phyloP scores from a whole-genome alignment of 2,329 filamentous ascomycete species.

The Aspergillus intermedius region DNA sequence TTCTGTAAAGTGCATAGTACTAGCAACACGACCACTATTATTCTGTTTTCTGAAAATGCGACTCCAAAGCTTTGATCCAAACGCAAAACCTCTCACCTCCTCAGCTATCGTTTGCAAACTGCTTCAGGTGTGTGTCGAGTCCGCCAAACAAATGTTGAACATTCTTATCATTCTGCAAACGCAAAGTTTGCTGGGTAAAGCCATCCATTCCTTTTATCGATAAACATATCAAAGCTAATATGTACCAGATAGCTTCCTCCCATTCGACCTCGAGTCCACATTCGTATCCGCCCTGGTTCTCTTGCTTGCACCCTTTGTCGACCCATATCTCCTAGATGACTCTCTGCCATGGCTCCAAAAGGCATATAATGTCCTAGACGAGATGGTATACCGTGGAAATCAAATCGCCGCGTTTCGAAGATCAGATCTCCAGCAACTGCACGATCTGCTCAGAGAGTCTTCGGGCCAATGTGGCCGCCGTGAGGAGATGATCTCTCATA shows the following conservation, averaged over 20 bases:
- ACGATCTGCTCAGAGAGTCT: constrained; percentile 27
- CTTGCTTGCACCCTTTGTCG: constrained; percentile 33
- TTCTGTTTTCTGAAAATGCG: constrained; percentile 39
- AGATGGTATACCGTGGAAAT: constrained; percentile 44
- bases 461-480: constrained; percentile 5
- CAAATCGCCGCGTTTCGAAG: constrained; percentile 41
- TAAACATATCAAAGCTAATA: constrained; percentile 1
- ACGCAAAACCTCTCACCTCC: constrained; percentile 23
- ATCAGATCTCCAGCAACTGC: constrained; percentile 40
- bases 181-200: constrained; percentile 43
- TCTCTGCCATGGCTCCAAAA: constrained; percentile 36
- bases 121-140: constrained; percentile 39
- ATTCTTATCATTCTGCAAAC: constrained; percentile 41
- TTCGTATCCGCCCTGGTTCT: constrained; percentile 42
- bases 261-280: constrained; percentile 43
- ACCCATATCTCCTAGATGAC: constrained; percentile 30
- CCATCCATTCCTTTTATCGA: background rate
- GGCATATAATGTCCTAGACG: constrained; percentile 41
- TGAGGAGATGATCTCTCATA: background rate
- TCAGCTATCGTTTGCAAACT: constrained; percentile 34
- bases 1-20: constrained; percentile 32
- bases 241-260: constrained; percentile 42
- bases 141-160: constrained; percentile 37
- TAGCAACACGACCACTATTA: constrained; percentile 37
- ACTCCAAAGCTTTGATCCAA: constrained; percentile 19